A percentile compares a stretch with the other conserved stretches of the same genome.
Conservation (phyloP, 768 basidiomycete genomes). For the Trametes cingulata region DNA sequence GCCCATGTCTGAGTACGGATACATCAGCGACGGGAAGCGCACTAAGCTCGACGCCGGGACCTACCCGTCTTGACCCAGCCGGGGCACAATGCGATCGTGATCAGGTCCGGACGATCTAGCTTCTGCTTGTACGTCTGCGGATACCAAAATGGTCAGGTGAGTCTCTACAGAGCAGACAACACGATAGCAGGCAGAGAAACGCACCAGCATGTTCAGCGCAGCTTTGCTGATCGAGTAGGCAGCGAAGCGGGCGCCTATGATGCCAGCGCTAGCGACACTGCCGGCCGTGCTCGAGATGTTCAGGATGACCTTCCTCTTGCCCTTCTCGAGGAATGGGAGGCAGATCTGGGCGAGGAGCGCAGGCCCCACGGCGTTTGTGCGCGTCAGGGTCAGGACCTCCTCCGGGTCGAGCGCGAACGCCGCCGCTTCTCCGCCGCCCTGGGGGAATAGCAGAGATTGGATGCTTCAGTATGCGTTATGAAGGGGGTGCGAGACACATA, state of each 20-base stretch:
- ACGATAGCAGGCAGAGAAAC: not conserved
- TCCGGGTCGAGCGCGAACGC: conserved; percentile 26
- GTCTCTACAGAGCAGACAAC: not conserved
- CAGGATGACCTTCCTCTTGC: conserved; percentile 34
- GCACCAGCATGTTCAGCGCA: conserved; percentile 28
- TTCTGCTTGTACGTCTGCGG: conserved; percentile 20
- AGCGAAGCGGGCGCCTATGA: not conserved
- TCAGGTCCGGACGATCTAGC: conserved; percentile 35
- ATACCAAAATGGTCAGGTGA: too few relatives aligned
- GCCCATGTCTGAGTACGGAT: not conserved
- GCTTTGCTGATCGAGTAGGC: conserved; percentile 15
- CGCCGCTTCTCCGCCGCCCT: not conserved
- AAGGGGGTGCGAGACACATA: conserved; percentile 1
- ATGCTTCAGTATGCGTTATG: not conserved
- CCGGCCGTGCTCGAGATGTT: conserved; percentile 30
- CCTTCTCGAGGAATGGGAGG: conserved; percentile 35
- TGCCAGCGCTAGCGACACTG: not conserved
- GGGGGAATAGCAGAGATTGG: conserved; percentile 27
- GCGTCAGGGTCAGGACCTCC: conserved; percentile 28
- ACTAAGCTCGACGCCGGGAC: not conserved
- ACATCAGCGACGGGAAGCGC: not conserved
- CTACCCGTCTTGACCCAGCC: conserved; percentile 35
- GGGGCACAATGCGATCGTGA: conserved; percentile 36
- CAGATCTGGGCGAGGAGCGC: conserved; percentile 36
- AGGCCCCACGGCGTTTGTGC: conserved; percentile 35